Evolutionary conservation across 1,139 yeast species (phyloP).

Genomic region (Arxiozyma telluris): DNA sequence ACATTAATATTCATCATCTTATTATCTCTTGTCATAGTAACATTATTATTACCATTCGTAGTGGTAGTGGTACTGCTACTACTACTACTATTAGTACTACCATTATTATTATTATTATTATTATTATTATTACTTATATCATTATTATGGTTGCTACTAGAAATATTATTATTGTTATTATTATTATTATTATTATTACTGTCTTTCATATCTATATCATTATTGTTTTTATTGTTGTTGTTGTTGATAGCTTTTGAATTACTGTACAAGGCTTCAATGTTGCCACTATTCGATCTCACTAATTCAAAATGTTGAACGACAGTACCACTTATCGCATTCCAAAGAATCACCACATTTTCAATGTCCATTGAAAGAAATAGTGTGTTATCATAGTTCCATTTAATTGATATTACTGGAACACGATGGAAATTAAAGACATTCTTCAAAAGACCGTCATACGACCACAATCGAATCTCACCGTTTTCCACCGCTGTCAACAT

Average conservation of each 20-base stretch:
- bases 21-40: background rate
- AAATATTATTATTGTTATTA: slow-evolving; percentile 37
- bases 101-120: slow-evolving; percentile 18
- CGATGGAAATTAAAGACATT: slow-evolving; percentile 50
- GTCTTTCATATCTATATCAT: slow-evolving; percentile 33
- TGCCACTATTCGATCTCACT: slow-evolving; percentile 4
- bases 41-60: background rate
- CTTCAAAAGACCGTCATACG: slow-evolving; percentile 52
- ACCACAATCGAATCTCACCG: slow-evolving; percentile 67
- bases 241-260: background rate
- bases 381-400: slow-evolving; percentile 42
- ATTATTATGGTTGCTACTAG: too few relatives aligned
- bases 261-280: background rate
- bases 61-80: background rate
- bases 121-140: background rate
- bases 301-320: slow-evolving; percentile 38
- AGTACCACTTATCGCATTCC: slow-evolving; percentile 47
- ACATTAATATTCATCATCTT: background rate
- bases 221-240: slow-evolving; percentile 31
- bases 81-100: slow-evolving; percentile 33
- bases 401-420: slow-evolving; percentile 41
- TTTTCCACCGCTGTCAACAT: slow-evolving; percentile 49
- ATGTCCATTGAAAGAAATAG: slow-evolving; percentile 32
- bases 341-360: slow-evolving; percentile 38
- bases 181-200: background rate